Base-by-base conservation (phyloP, 257 asterid species). In the Cruciata laevipes region DNA sequence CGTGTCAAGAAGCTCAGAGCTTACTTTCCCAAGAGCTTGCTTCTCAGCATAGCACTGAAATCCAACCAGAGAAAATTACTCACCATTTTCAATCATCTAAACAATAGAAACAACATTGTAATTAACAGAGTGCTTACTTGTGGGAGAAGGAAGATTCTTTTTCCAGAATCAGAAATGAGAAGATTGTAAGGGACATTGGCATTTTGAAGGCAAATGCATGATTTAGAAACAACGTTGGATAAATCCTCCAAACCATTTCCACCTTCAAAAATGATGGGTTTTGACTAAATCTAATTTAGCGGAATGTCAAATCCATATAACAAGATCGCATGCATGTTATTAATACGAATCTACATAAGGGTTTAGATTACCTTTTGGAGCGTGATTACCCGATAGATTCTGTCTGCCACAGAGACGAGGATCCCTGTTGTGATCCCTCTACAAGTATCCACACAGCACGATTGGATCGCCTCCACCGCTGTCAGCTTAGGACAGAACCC, bases 21-120 rank as follows among this genome's bases (percentile, higher is more conserved):
- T 88, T 72, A 90, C 99, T 76, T 93, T 97, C 56, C 96, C 97
- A 4, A 90, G 92, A 30, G 99, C 99, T 59, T 90, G 99, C 80
- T 86, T 93, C 87, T 93, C 97, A 7, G 99, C 96, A 72, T 90
- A 93, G 76, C 99, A 93, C 97, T 93, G 87, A 23, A 51, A 30
- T 42, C 7, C 79, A 77, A 65, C 70, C 61, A 67, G 33, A 42
- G 8, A 51, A 61, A n/a, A 40, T 64, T 23, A 74, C 64, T n/a
- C n/a, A 69, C 17, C 69, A 25, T 3, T 18, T 14, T 25, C 20
- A 73, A 55, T 24, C 58, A 73, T 40, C 25, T 38, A 30, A 23
- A 66, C 4, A 35, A 30, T 47, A 56, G 4, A 18, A 24, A 16
- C 23, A 37, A 66, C 58, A 23, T 24, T 30, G 37, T 14, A 44